Evolutionary conservation across 2,329 filamentous ascomycete species (phyloP), one percentile per base, ranked within the genome.

Genomic region (Fusarium annulatum): DNA sequence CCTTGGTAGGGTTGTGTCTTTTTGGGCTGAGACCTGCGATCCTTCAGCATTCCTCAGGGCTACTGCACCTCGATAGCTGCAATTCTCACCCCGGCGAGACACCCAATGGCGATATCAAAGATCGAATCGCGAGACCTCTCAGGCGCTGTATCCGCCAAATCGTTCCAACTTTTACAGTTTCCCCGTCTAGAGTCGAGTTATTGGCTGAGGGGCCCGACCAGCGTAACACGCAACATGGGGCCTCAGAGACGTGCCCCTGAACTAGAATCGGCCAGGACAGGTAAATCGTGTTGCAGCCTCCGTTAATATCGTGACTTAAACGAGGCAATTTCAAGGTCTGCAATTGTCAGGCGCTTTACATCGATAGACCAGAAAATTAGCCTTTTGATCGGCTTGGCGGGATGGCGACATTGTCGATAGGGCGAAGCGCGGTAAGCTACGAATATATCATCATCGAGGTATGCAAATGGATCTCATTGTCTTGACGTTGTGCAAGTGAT

Each of bases 341-440:
- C 41, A 36, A 43, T 57, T 61, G 38, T 52, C 34, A 42, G 56
- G 59, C 71, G 71, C 64, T 72, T 72, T 72, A 57, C 59, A 57
- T 69, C 60, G 48, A 74, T 66, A 72, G 64, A 66, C 59, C 56
- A 61, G 51, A 58, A 72, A 65, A 58, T 71, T 74, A 72, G 68
- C 69, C 69, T 58, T 53, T 46, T 64, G 43, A 59, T 69, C 67
- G 42, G n/a, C 55, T 59, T 69, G 67, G 61, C 71, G 69, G 63
- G 51, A 73, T 73, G 71, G 71, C 71, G 71, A 73, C 71, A 73
- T 73, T 58, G 33, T 67, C 63, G 67, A 61, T 67, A 64, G 58
- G 72, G 71, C 67, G 41, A 74, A 73, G 71, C 67, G 71, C 71
- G 71, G 56, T 23, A 74, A 69, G 51, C 71, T 52, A 59, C 45